Evolutionary conservation across 345 rosid species (phyloP).

Genomic region (Eucalyptus regnans): DNA sequence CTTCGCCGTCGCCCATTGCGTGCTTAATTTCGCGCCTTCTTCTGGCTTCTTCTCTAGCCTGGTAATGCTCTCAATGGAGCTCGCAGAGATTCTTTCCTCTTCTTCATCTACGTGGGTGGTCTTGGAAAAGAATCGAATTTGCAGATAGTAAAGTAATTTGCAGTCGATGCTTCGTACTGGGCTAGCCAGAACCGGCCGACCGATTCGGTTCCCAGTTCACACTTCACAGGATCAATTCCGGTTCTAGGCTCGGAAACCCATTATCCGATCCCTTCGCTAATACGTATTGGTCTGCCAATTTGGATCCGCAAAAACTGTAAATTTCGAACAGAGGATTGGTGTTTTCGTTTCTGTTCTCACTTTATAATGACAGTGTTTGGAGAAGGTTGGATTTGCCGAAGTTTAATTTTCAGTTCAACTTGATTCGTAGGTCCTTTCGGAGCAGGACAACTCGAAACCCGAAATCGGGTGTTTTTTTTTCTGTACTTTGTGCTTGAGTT

Average conservation of each 20-base stretch:
- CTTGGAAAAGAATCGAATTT: neutral
- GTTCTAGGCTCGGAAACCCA: neutral
- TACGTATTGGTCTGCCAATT: neutral
- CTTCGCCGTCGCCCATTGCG: slow-evolving; percentile 37
- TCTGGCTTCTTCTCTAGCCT: neutral
- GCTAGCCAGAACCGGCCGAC: neutral
- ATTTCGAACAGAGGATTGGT: neutral
- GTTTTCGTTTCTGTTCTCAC: neutral
- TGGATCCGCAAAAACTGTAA: neutral
- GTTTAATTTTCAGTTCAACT: neutral
- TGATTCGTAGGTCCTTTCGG: neutral
- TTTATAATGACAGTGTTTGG: neutral
- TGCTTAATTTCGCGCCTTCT: neutral
- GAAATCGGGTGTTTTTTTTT: neutral
- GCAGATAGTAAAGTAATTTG: neutral
- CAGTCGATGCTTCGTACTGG: neutral
- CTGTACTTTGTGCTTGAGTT: neutral
- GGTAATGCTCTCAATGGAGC: neutral
- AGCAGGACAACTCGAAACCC: neutral
- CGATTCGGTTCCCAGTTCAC: neutral
- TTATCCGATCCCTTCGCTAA: neutral
- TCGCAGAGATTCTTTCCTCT: neutral
- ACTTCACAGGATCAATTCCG: neutral
- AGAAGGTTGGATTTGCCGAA: neutral
- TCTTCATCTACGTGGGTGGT: neutral